Base-by-base conservation (phyloP, 805 yeast genomes). In the Hanseniaspora mollemarum region DNA sequence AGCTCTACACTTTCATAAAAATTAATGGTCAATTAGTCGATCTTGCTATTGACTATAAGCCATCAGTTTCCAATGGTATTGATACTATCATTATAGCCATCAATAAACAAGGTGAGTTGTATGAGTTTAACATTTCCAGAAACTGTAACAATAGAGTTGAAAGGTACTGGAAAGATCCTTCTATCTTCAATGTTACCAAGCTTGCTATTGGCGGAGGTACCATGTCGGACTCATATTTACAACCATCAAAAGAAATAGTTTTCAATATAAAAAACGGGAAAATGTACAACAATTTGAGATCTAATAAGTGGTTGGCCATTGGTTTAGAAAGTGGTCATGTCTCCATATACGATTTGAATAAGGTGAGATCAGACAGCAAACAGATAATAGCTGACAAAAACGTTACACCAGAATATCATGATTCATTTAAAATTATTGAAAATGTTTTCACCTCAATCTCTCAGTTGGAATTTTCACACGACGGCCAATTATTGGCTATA, bases 311-410 rank as follows among this genome's bases (percentile, higher is more conserved):
- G 85, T 66, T 85, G 52, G 98, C 98, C 0, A 71, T 92, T 52
- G 99, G 98, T 33, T 77, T 83, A 60, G 78, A 78, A 56, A 81
- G 83, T 59, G 99, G 99, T 56, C 77, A 87, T 55, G 98, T 92
- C 15, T 85, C 81, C 57, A 69, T 92, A 16, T 92, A 90, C 62
- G 95, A 87, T 62, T 72, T 74, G 51, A 54, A 56, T 39, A 55
- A 56, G 18, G 66, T 63, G 7, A 48, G 51, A 48, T 35, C 43
- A 7, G 51, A 39, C 16, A 48, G 51, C 16, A 48, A 63, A 69
- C 10, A 68, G 63, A 36, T 26, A 32, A 24, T 32, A 2, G 19
- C 38, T 29, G n/a, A 19, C 19, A 37, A 28, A 8, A 45, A 46
- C 18, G 42, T 37, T 29, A 75, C 71, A 54, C 87, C 95, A 1